These are phyloP conservation scores for Termitomyces sp. DNA, from an alignment of 768 basidiomycete genomes.

Conservation along the genomic window DNA sequence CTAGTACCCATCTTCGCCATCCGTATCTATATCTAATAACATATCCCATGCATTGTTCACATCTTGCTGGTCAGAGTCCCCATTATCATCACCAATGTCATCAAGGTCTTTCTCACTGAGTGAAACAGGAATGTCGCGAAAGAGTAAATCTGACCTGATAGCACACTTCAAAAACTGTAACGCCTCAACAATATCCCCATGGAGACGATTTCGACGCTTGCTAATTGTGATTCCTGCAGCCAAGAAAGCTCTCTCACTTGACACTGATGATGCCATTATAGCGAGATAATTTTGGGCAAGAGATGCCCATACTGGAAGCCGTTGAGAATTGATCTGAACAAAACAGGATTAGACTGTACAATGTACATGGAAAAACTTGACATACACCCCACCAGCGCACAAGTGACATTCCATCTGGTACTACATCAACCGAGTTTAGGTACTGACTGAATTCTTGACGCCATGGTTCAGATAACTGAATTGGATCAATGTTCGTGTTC, in stretches of 20 bases:
- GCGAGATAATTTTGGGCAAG: neutral
- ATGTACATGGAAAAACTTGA: neutral
- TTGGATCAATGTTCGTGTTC: neutral
- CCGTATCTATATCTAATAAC: neutral
- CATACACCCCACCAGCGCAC: neutral
- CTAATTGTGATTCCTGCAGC: conserved; percentile 1
- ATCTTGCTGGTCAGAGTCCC: neutral
- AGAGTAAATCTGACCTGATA: neutral
- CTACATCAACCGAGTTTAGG: neutral
- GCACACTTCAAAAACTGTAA: neutral
- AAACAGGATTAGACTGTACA: neutral
- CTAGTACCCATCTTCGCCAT: neutral
- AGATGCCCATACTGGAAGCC: neutral
- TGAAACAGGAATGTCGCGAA: neutral
- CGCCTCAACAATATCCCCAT: neutral
- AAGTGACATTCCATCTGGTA: neutral
- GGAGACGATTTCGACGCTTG: neutral
- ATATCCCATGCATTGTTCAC: neutral
- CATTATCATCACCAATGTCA: neutral
- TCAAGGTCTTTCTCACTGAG: neutral
- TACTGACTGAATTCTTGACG: neutral
- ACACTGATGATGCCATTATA: neutral
- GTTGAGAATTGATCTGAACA: neutral
- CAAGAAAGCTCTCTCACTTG: neutral
- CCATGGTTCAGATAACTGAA: neutral